Percentiles rank a stretch among this genome's conserved stretches.
Conservation (phyloP, 257 asterid genomes). For the Gardenia jasminoides region DNA sequence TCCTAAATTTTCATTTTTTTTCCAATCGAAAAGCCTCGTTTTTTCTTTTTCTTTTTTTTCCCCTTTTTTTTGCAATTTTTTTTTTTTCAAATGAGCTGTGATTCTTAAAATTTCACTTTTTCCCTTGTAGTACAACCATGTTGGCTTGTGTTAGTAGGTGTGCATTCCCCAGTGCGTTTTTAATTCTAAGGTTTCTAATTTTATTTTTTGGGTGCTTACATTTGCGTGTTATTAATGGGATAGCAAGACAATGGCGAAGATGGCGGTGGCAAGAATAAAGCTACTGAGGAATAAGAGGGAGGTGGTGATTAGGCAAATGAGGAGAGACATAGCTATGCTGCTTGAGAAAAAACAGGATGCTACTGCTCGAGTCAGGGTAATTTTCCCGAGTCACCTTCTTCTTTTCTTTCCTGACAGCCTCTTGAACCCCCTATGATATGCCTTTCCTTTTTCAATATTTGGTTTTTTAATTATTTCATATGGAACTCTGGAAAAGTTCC, state of each 20-base stretch:
- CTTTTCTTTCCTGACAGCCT: background rate
- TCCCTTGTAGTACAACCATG: no score
- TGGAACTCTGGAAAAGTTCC: background rate
- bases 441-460: background rate
- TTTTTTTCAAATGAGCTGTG: constrained; percentile 52
- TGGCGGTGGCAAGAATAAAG: constrained; percentile 95
- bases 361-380: constrained; percentile 90
- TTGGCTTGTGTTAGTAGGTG: background rate
- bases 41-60: no score
- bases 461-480: background rate
- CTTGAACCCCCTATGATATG: background rate
- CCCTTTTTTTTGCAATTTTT: background rate
- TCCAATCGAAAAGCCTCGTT: background rate
- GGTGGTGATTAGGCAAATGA: constrained; percentile 87
- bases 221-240: constrained; percentile 8
- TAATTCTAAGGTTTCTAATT: background rate
- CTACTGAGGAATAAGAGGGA: constrained; percentile 95
- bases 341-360: constrained; percentile 84
- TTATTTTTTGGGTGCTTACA: background rate
- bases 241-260: constrained; percentile 94
- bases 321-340: constrained; percentile 91
- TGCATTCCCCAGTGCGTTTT: background rate
- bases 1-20: background rate
- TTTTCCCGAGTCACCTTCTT: background rate
- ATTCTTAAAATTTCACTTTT: background rate